phyloP scores from a whole-genome alignment of 441 rosid genomes.

The Arabidopsis lyrata region DNA sequence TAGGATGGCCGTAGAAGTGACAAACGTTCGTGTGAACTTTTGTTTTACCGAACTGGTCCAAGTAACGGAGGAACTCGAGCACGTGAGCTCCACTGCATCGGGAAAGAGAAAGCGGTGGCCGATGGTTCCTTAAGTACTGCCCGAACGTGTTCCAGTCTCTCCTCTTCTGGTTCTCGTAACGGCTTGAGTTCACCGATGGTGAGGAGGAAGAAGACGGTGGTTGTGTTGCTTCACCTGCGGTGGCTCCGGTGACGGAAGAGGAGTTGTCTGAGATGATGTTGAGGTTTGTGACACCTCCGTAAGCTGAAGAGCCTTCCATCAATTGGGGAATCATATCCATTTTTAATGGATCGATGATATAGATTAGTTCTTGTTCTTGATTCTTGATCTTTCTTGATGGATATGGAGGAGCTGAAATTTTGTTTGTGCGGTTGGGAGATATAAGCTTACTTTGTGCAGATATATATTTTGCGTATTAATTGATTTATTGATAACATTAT shows the following conservation, averaged over 20 bases:
- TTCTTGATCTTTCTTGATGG: conserved; percentile 40
- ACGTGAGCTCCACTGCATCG: conserved; percentile 52
- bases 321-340: conserved; percentile 46
- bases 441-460: conserved; percentile 37
- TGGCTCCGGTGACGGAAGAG: conserved; percentile 35
- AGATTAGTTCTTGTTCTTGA: conserved; percentile 23
- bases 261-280: conserved; percentile 38
- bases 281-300: conserved; percentile 38
- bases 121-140: conserved; percentile 48
- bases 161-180: conserved; percentile 50
- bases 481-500: background rate
- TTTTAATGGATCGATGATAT: conserved; percentile 15
- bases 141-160: conserved; percentile 52
- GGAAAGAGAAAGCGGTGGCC: conserved; percentile 48
- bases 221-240: conserved; percentile 29
- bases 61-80: conserved; percentile 50
- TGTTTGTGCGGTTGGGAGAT: conserved; percentile 43
- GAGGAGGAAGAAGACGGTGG: conserved; percentile 29
- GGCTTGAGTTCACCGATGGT: conserved; percentile 42
- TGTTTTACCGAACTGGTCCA: conserved; percentile 51
- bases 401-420: conserved; percentile 33
- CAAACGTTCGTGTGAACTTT: conserved; percentile 47
- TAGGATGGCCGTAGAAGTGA: conserved; percentile 48
- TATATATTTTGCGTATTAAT: conserved; percentile 36
- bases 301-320: conserved; percentile 43